phyloP scores from a whole-genome alignment of 305 asterid species.

The Fraxinus angustifolia region DNA sequence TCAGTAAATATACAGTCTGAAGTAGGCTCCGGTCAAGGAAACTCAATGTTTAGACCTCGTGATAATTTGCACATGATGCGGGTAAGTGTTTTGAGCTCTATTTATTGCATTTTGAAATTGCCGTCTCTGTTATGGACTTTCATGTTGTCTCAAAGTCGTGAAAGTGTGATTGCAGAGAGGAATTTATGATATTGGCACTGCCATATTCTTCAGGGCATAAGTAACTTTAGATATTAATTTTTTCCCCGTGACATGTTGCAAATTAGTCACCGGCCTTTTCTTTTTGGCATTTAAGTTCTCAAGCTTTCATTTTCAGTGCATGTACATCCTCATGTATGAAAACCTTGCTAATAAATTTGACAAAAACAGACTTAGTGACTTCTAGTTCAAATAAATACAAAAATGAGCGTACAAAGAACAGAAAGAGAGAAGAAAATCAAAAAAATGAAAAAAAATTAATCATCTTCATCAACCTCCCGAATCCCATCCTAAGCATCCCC shows the following conservation, averaged over 20 bases:
- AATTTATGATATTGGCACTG: not conserved
- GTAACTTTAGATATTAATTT: not conserved
- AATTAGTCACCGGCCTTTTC: not conserved
- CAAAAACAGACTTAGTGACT: not conserved
- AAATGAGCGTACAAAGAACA: not conserved
- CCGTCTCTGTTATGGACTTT: constrained; percentile 8
- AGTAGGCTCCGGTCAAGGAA: constrained; percentile 51
- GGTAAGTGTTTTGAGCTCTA: constrained; percentile 31
- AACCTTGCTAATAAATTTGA: not conserved
- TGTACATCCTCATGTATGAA: not conserved
- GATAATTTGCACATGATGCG: constrained; percentile 52
- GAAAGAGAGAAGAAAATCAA: not conserved
- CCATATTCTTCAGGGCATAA: not conserved
- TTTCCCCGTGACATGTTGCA: not conserved
- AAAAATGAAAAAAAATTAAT: not conserved
- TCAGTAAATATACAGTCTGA: constrained; percentile 51
- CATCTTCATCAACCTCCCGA: not conserved
- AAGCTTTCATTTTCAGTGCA: not conserved
- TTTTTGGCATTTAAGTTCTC: not conserved
- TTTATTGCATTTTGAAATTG: constrained; percentile 8
- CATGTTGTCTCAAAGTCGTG: not conserved
- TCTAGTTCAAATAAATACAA: not conserved
- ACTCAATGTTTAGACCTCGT: constrained; percentile 49
- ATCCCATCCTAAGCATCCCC: not conserved
- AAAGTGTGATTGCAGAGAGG: not conserved